A percentile compares a stretch with the other conserved stretches of the same genome.
Evolutionary conservation across 208 protist species (phyloP).

Genomic region (Leptomonas seymouri): DNA sequence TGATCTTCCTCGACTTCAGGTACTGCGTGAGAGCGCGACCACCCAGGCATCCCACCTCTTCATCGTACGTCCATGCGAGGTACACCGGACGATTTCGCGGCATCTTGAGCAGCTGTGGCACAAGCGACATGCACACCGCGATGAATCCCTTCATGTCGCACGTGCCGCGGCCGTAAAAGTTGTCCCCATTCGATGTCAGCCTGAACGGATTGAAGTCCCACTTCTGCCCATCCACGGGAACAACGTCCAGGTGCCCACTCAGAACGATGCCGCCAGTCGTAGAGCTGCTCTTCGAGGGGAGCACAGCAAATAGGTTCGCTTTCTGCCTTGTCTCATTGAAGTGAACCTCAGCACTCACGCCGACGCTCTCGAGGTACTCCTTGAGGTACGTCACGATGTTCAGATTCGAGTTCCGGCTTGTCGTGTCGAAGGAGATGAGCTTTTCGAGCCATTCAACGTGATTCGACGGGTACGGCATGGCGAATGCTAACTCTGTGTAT

Average conservation of each 20-base stretch:
- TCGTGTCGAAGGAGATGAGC: conserved; percentile 50
- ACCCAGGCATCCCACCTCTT: conserved; percentile 54
- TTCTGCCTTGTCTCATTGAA: conserved; percentile 44
- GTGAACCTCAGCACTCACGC: conserved; percentile 29
- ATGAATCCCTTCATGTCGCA: conserved; percentile 71
- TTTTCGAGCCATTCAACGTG: conserved; percentile 44
- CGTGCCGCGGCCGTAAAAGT: conserved; percentile 53
- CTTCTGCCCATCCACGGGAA: conserved; percentile 59
- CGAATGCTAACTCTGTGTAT: background rate
- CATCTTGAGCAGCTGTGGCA: conserved; percentile 47
- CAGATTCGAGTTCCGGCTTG: conserved; percentile 55
- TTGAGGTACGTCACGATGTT: conserved; percentile 44
- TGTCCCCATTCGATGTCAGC: conserved; percentile 33
- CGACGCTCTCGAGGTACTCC: conserved; percentile 33
- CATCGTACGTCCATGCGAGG: conserved; percentile 57
- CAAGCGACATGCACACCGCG: conserved; percentile 55
- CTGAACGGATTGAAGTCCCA: conserved; percentile 54
- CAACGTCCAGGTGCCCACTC: conserved; percentile 53
- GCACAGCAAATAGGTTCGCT: conserved; percentile 54
- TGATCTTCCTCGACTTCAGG: conserved; percentile 37
- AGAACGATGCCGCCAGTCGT: conserved; percentile 54
- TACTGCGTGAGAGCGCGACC: conserved; percentile 41
- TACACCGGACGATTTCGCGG: conserved; percentile 44
- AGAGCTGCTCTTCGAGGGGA: conserved; percentile 34
- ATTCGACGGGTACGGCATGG: conserved; percentile 16